phyloP scores from a whole-genome alignment of 2,329 filamentous ascomycete genomes.

The Pseudogymnoascus verrucosus region DNA sequence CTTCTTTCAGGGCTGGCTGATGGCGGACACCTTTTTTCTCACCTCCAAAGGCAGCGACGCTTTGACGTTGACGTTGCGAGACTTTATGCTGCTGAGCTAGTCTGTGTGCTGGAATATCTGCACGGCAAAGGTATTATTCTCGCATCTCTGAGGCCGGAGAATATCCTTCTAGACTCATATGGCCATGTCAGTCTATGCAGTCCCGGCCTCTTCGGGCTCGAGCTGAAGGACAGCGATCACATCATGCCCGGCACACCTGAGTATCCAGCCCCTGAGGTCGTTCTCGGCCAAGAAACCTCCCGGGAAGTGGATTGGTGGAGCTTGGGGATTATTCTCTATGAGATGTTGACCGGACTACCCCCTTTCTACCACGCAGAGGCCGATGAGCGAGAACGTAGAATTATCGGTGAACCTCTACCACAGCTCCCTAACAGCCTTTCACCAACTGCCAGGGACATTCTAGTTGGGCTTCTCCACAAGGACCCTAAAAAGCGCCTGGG shows the following conservation, averaged over 20 bases:
- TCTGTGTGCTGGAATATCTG: slow-evolving; percentile 86
- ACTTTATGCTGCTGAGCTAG: slow-evolving; percentile 88
- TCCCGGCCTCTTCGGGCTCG: slow-evolving; percentile 90
- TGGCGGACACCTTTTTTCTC: slow-evolving; percentile 89
- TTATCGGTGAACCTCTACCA: slow-evolving; percentile 82
- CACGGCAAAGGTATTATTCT: slow-evolving; percentile 98
- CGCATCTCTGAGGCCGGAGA: slow-evolving; percentile 80
- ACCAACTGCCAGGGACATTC: slow-evolving; percentile 77
- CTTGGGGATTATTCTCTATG: slow-evolving; percentile 83
- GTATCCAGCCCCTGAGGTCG: slow-evolving; percentile 83
- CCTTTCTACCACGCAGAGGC: slow-evolving; percentile 97
- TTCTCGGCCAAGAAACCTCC: slow-evolving; percentile 87
- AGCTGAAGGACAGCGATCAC: slow-evolving; percentile 95
- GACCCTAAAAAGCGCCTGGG: slow-evolving; percentile 80
- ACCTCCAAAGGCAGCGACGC: slow-evolving; percentile 85
- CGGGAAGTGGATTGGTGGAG: slow-evolving; percentile 94
- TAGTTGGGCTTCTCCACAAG: slow-evolving; percentile 80
- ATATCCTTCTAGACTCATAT: slow-evolving; percentile 90
- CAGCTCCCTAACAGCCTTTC: slow-evolving; percentile 87
- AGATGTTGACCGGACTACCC: slow-evolving; percentile 91
- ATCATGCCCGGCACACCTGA: slow-evolving; percentile 94
- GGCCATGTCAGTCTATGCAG: slow-evolving; percentile 96
- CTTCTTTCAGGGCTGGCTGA: slow-evolving; percentile 92
- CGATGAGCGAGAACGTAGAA: slow-evolving; percentile 98
- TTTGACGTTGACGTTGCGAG: slow-evolving; percentile 91